Conservation (phyloP, 208 protist genomes). For the Trypanosoma cruzi region DNA sequence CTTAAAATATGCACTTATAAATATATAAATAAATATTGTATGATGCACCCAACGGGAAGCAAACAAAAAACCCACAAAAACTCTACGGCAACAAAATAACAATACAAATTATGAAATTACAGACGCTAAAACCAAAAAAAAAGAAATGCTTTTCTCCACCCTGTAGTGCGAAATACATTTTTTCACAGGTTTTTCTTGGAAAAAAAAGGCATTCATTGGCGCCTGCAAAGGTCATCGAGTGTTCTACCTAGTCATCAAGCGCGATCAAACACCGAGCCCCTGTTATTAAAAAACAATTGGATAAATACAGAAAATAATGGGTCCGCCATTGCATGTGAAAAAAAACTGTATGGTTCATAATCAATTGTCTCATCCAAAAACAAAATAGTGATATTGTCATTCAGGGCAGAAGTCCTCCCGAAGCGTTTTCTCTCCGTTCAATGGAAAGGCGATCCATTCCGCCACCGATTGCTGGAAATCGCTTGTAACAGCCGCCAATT, state of each 20-base stretch:
- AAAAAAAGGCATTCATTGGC: not conserved
- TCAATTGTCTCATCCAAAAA: not conserved
- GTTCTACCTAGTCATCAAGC: not conserved
- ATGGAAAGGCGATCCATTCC: slow-evolving; percentile 17
- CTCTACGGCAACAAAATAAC: not conserved
- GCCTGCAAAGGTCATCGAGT: not conserved
- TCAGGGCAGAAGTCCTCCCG: slow-evolving; percentile 17
- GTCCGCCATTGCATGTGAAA: not conserved
- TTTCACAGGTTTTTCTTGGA: too few relatives aligned
- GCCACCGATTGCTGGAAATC: slow-evolving; percentile 30
- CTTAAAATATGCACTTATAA: not conserved
- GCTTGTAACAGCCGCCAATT: slow-evolving; percentile 21
- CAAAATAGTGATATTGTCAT: not conserved
- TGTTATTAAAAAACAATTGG: not conserved
- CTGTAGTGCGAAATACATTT: too few relatives aligned
- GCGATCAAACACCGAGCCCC: not conserved
- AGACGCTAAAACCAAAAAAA: not conserved
- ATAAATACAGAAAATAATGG: not conserved
- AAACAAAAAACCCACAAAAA: not conserved
- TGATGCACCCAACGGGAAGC: not conserved
- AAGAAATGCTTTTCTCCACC: not conserved
- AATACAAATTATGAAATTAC: not conserved
- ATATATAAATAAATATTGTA: not conserved
- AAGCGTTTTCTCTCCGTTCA: slow-evolving; percentile 2
- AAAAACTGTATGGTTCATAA: not conserved